Evolutionary conservation across 1,284 basidiomycete genomes (phyloP).

Genomic region (Puccinia sorghi): DNA sequence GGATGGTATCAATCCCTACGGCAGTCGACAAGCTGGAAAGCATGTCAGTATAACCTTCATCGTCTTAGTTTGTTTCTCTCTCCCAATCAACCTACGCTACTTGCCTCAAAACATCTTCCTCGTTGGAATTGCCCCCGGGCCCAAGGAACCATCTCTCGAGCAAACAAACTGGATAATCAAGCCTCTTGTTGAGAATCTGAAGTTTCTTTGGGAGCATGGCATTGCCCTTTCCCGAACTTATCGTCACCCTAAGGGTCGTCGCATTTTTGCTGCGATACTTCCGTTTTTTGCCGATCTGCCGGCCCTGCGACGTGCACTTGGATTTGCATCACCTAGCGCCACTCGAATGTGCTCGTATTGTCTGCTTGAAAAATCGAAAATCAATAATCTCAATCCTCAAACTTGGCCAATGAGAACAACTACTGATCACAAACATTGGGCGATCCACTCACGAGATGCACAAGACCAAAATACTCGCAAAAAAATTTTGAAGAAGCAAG

Average conservation of each 20-base stretch:
- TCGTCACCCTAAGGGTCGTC: conserved; percentile 5
- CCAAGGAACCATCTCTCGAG: conserved; percentile 32
- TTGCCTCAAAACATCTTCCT: conserved; percentile 60
- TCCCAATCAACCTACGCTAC: conserved; percentile 57
- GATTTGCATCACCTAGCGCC: conserved; percentile 40
- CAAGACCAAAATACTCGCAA: not conserved
- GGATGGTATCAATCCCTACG: no score
- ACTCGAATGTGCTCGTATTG: conserved; percentile 51
- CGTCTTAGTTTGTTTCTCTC: not conserved
- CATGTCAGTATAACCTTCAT: no score
- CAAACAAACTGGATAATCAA: conserved; percentile 58
- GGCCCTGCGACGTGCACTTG: conserved; percentile 47
- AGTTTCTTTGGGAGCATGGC: conserved; percentile 57
- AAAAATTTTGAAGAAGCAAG: conserved; percentile 18
- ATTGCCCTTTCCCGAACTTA: conserved; percentile 48
- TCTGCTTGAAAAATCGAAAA: conserved; percentile 13
- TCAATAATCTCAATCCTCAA: conserved; percentile 23
- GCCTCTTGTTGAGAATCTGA: conserved; percentile 58
- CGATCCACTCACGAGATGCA: conserved; percentile 21
- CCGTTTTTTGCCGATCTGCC: conserved; percentile 49
- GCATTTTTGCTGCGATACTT: conserved; percentile 9
- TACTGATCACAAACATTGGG: conserved; percentile 14
- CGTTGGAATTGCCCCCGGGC: conserved; percentile 56
- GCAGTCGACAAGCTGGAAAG: no score
- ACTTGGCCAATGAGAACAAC: conserved; percentile 22